Base-by-base conservation (phyloP, 1,284 basidiomycete genomes). In the Fomitopsis betulina region DNA sequence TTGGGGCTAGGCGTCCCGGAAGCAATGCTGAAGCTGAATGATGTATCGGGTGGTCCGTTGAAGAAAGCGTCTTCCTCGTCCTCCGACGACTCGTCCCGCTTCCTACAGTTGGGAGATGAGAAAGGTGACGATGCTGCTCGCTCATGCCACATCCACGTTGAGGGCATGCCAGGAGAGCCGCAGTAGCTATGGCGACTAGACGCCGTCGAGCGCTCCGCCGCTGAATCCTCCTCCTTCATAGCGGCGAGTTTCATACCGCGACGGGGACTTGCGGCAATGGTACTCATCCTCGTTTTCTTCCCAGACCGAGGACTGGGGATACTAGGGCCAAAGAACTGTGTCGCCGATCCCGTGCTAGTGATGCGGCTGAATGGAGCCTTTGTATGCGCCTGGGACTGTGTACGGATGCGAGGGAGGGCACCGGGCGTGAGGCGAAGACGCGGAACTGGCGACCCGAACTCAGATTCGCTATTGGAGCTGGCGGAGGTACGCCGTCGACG, bases 271-370 rank as follows among this genome's bases (percentile, higher is more conserved):
- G 49, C 33, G 33, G 49, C 33, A 21, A 35, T 32, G 17, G 66
- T 58, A 25, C 59, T 51, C 43, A 63, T 43, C 52, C 62, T 60
- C 45, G 60, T 65, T 42, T 61, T 65, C 23, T 63, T 54, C 58
- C 65, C 53, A 65, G 59, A 13, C 60, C 65, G 58, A 63, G 67
- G 39, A 65, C 63, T 54, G 21, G 63, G 63, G 39, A 89, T 87
- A 32, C 81, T 65, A 6, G 88, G 87, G 1, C 87, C 87, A 63
- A 91, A 91, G 70, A 91, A 91, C 6, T 88, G 69, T 0, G 87
- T 86, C 4, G 85, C 87, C 2, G 86, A 85, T 38, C 73, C 72
- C n/a, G 70, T 63, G 57, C 76, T 79, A 52, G 76, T 64, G 0
- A 78, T 69, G 19, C 80, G 74, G 27, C 69, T 68, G 55, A 73